Evolutionary conservation across 2,329 filamentous ascomycete species (phyloP).

Genomic region (Fonsecaea nubica): DNA sequence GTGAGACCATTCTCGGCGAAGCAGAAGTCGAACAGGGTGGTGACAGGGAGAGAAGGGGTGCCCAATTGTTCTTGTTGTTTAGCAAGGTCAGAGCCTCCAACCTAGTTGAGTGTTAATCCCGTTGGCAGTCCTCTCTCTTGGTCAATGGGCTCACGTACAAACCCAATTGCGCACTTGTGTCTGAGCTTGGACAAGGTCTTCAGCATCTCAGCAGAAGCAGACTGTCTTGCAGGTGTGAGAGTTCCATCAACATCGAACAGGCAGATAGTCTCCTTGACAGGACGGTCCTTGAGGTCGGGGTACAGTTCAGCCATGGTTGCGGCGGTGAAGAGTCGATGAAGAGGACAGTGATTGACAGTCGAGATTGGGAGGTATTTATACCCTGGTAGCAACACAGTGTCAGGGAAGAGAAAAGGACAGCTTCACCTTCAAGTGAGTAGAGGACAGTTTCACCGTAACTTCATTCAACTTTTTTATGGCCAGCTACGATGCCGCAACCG

Average conservation of each 20-base stretch:
- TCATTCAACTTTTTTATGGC: slow-evolving; percentile 8
- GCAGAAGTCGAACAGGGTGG: slow-evolving; percentile 92
- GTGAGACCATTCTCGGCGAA: slow-evolving; percentile 97
- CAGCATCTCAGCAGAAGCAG: slow-evolving; percentile 80
- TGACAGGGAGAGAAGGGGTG: slow-evolving; percentile 70
- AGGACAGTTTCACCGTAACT: slow-evolving; percentile 22
- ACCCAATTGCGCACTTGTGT: slow-evolving; percentile 86
- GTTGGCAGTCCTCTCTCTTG: slow-evolving; percentile 6
- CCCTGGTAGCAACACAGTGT: not conserved
- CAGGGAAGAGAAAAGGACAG: slow-evolving; percentile 2
- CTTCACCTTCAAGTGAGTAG: slow-evolving; percentile 2
- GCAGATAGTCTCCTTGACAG: slow-evolving; percentile 88
- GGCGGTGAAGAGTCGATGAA: slow-evolving; percentile 6
- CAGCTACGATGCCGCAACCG: not conserved
- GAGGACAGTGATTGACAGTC: not conserved
- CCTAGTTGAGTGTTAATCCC: slow-evolving; percentile 42
- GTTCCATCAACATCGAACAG: slow-evolving; percentile 98
- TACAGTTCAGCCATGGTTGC: slow-evolving; percentile 52
- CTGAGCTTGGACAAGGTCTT: slow-evolving; percentile 78
- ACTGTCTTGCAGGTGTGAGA: slow-evolving; percentile 81
- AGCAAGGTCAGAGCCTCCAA: slow-evolving; percentile 86
- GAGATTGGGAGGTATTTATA: not conserved
- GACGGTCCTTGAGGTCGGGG: slow-evolving; percentile 80
- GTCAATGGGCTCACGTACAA: slow-evolving; percentile 52
- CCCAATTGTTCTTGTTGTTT: slow-evolving; percentile 98